Percentiles rank a stretch among this genome's conserved stretches.
Evolutionary conservation across 257 asterid genomes (phyloP).

Genomic region (Penstemon barbatus): DNA sequence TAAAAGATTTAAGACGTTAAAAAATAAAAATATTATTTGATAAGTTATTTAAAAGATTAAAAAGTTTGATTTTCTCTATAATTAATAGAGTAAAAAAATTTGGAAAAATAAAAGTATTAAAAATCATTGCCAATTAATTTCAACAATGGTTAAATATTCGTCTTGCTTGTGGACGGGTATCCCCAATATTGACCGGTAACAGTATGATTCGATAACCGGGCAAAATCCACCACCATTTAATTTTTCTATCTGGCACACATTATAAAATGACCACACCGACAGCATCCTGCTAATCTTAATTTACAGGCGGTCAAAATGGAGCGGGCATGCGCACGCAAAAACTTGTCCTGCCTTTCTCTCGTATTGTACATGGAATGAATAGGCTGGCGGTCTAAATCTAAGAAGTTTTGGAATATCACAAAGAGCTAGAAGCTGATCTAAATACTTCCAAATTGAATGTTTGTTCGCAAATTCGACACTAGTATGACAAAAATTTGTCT

Average conservation of each 20-base stretch:
- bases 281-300: conserved; percentile 9
- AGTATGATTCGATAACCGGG: conserved; percentile 25
- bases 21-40: too few relatives aligned
- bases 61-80: too few relatives aligned
- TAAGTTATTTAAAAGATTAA: too few relatives aligned
- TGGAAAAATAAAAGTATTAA: too few relatives aligned
- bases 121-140: too few relatives aligned
- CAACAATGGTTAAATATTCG: too few relatives aligned
- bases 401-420: conserved; percentile 8
- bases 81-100: too few relatives aligned
- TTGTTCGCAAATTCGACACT: background rate
- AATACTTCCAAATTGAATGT: conserved; percentile 24
- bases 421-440: conserved; percentile 2
- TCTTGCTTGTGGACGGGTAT: too few relatives aligned
- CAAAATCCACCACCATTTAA: conserved; percentile 26
- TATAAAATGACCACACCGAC: conserved; percentile 37
- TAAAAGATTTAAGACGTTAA: too few relatives aligned
- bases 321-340: background rate
- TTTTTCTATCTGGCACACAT: conserved; percentile 28
- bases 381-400: background rate
- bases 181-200: background rate
- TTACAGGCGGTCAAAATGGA: conserved; percentile 27
- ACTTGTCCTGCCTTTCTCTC: conserved; percentile 25
- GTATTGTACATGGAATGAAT: background rate
- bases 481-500: conserved; percentile 27